These are phyloP conservation scores for Phytopythium sindhum DNA, from an alignment of 352 stramenopile genomes.

Conservation along the genomic window DNA sequence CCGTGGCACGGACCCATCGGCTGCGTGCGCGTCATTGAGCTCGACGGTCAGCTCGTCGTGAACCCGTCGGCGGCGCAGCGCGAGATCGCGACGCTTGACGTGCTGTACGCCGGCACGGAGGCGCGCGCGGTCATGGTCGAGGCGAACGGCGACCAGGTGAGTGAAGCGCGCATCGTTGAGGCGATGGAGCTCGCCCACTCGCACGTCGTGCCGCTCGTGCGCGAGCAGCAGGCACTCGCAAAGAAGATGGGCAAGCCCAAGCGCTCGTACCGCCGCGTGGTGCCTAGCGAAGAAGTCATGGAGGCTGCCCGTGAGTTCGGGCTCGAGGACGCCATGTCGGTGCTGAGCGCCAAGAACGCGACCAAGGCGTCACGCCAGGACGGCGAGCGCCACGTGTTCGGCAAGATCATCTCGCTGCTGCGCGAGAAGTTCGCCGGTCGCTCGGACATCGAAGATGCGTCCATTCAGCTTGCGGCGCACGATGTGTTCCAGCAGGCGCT, in stretches of 20 bases:
- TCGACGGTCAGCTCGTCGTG: constrained; percentile 88
- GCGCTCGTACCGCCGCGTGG: constrained; percentile 47
- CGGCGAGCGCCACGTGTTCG: constrained; percentile 65
- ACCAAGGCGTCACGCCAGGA: constrained; percentile 64
- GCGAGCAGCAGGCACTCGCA: constrained; percentile 55
- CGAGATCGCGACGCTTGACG: constrained; percentile 66
- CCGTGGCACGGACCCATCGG: constrained; percentile 89
- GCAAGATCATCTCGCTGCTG: constrained; percentile 65
- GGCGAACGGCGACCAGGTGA: constrained; percentile 71
- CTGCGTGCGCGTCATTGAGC: constrained; percentile 83
- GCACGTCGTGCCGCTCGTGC: constrained; percentile 51
- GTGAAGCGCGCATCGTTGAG: constrained; percentile 67
- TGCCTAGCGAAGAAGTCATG: constrained; percentile 48
- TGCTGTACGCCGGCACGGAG: constrained; percentile 84
- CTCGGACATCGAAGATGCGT: constrained; percentile 33
- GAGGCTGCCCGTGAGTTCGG: constrained; percentile 56
- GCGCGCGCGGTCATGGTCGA: constrained; percentile 88
- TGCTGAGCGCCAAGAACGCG: constrained; percentile 24
- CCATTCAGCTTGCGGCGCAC: constrained; percentile 66
- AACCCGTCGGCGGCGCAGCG: constrained; percentile 85
- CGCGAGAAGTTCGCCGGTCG: constrained; percentile 39
- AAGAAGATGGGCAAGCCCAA: constrained; percentile 62
- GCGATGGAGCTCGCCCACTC: constrained; percentile 77
- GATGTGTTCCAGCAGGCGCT: constrained; percentile 77
- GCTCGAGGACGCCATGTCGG: constrained; percentile 27